Evolutionary conservation across 2,329 filamentous ascomycete genomes (phyloP), one percentile per base, ranked within the genome.

Genomic region (Diaporthe aspalathi): DNA sequence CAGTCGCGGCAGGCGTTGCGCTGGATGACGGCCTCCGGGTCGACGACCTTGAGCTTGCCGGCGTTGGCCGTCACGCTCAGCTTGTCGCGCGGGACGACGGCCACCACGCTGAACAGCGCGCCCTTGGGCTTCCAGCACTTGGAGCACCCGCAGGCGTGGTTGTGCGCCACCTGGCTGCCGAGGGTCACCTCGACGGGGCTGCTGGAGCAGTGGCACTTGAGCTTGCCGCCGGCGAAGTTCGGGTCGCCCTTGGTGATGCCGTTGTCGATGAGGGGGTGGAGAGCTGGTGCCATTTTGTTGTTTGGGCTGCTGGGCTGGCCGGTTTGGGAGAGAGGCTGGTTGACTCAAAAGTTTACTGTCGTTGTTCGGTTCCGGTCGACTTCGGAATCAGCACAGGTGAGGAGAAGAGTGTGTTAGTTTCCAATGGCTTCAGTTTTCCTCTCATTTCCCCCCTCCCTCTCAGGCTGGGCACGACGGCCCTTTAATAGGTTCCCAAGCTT

Each of bases 121-220:
- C 88, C 88, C 2, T 80, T 71, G 6, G 91, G 91, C 80, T 92
- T 93, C 90, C 90, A 93, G 86, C 91, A 92, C 80, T 92, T 91
- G 68, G 89, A 91, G 82, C 91, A 92, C 73, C 90, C 90, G 80
- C 91, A 92, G 69, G 89, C 90, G 81, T 93, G 91, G 84, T 93
- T 92, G 84, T 92, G 90, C 2, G 85, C 82, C 70, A 93, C 87
- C 75, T 92, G 88, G 77, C 86, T 82, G 71, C 76, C 79, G 49
- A 92, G 83, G 0, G 84, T 85, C 27, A 92, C 84, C 76, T 89
- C 86, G 72, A 92, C 88, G 32, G 86, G 86, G 78, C 85, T 79
- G 73, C 75, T 81, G 14, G 80, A 69, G 83, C 90, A 93, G 76
- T 87, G 86, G 84, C 91, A 92, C 79, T 83, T 83, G 11, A 92